Percentiles rank a stretch among this genome's conserved stretches.
phyloP scores from a whole-genome alignment of 1,139 yeast species.

The Yamadazyma pseudoaaseri region DNA sequence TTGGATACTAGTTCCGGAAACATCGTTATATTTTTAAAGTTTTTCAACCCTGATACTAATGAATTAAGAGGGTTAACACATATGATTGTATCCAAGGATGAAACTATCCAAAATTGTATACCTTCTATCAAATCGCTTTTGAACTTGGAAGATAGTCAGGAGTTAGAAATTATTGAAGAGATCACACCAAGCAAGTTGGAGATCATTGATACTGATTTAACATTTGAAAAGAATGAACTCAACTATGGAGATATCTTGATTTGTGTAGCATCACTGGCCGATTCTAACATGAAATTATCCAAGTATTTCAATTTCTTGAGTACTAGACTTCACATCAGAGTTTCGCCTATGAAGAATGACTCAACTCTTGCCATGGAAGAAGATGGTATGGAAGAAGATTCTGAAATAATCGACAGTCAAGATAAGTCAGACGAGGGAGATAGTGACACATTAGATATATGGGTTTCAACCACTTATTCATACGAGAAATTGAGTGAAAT shows the following conservation, averaged over 20 bases:
- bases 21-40: constrained; percentile 62
- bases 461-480: constrained; percentile 64
- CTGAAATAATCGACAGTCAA: constrained; percentile 27
- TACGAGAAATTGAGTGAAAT: constrained; percentile 60
- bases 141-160: constrained; percentile 40
- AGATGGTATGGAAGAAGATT: constrained; percentile 1
- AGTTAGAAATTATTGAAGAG: constrained; percentile 64
- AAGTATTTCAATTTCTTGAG: constrained; percentile 65
- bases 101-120: constrained; percentile 42
- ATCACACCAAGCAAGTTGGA: constrained; percentile 64
- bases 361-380: constrained; percentile 1
- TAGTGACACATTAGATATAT: constrained; percentile 49
- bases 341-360: constrained; percentile 41
- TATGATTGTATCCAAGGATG: constrained; percentile 52
- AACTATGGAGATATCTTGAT: constrained; percentile 73
- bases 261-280: constrained; percentile 44
- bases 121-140: constrained; percentile 44
- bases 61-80: constrained; percentile 63
- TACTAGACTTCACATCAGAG: constrained; percentile 61
- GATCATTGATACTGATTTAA: constrained; percentile 34
- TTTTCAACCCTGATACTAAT: constrained; percentile 60
- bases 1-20: constrained; percentile 19
- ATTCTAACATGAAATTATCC: constrained; percentile 26
- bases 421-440: constrained; percentile 18
- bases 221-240: constrained; percentile 66